phyloP scores from a whole-genome alignment of 2,329 filamentous ascomycete genomes.

The Juglanconis juglandina region DNA sequence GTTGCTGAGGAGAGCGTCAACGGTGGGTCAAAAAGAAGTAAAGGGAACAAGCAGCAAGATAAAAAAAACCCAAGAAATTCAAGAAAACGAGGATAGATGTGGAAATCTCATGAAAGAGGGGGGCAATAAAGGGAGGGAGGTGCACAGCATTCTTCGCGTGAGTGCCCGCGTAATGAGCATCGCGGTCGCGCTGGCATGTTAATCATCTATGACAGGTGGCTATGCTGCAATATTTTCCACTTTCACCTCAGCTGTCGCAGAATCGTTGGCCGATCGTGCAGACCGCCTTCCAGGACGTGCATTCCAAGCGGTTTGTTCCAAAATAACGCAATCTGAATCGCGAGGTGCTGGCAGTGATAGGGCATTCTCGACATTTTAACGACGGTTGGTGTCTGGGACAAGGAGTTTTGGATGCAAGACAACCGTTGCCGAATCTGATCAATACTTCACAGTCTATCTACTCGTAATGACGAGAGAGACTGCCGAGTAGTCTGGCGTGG shows the following conservation, averaged over 20 bases:
- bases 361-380: too few species aligned
- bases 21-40: neutral
- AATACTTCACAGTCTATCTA: neutral
- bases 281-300: neutral
- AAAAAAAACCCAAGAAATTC: neutral
- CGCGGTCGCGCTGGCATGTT: slow-evolving; percentile 16
- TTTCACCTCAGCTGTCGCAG: neutral
- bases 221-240: slow-evolving; percentile 6
- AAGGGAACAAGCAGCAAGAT: neutral
- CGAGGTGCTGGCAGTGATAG: neutral
- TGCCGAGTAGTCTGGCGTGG: too few species aligned
- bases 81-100: neutral
- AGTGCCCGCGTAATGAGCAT: neutral
- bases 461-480: too few species aligned
- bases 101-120: slow-evolving; percentile 9
- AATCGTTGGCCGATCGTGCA: neutral
- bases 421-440: neutral
- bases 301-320: neutral
- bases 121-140: slow-evolving; percentile 9
- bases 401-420: neutral
- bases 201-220: slow-evolving; percentile 4
- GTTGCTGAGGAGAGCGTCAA: neutral
- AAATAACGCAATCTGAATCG: neutral
- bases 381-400: neutral
- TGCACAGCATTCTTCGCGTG: slow-evolving; percentile 5